Evolutionary conservation across 495 filamentous ascomycete species (phyloP).

Genomic region (Aspergillus avenaceus): DNA sequence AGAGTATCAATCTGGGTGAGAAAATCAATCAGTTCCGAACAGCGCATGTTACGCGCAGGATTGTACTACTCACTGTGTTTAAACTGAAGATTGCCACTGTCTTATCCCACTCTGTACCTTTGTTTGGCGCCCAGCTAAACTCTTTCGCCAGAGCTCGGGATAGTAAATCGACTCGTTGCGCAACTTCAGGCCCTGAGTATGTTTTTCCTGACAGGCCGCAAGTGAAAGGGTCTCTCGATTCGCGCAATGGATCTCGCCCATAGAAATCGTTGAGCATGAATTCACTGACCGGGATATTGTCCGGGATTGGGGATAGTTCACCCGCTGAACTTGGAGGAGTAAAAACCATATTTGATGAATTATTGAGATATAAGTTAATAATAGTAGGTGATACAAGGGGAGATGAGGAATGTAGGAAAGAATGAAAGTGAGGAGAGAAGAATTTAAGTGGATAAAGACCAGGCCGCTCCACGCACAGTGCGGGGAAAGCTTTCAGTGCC

Average conservation of each 20-base stretch:
- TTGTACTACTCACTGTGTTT: conserved; percentile 63
- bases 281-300: conserved; percentile 70
- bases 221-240: conserved; percentile 71
- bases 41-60: background rate
- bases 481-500: conserved; percentile 6
- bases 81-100: conserved; percentile 70
- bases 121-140: conserved; percentile 69
- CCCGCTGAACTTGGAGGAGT: conserved; percentile 65
- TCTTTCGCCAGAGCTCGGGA: conserved; percentile 67
- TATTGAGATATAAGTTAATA: too few species aligned
- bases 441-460: background rate
- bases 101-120: conserved; percentile 83
- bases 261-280: conserved; percentile 76
- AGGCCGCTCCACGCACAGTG: background rate
- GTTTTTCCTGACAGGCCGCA: conserved; percentile 73
- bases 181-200: conserved; percentile 63
- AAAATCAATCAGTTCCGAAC: background rate
- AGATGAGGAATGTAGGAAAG: background rate
- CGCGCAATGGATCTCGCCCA: conserved; percentile 60
- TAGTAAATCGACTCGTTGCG: conserved; percentile 64
- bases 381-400: background rate
- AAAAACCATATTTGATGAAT: conserved; percentile 64
- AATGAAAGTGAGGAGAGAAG: background rate
- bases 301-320: conserved; percentile 65
- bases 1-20: conserved; percentile 69